Evolutionary conservation across 495 filamentous ascomycete genomes (phyloP).

Genomic region (Talaromyces liani): DNA sequence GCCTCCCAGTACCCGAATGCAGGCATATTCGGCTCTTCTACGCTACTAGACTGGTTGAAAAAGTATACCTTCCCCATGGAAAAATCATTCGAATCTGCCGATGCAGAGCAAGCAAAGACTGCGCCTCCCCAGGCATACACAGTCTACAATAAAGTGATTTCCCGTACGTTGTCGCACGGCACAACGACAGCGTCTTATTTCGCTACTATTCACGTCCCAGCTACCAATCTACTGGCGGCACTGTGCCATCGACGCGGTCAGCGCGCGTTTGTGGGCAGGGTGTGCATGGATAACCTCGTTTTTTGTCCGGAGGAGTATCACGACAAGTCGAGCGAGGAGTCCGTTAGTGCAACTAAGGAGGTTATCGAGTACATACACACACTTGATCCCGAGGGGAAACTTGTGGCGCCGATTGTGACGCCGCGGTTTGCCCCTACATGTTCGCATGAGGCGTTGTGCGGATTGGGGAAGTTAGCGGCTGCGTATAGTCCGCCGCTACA

Average conservation of each 20-base stretch:
- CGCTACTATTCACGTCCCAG: conserved; percentile 71
- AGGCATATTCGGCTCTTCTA: conserved; percentile 84
- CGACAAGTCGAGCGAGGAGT: conserved; percentile 52
- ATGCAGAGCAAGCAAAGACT: conserved; percentile 12
- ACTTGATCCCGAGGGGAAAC: conserved; percentile 53
- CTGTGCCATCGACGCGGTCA: conserved; percentile 72
- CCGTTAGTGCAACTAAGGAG: conserved; percentile 48
- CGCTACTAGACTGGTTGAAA: conserved; percentile 84
- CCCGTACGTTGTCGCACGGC: conserved; percentile 75
- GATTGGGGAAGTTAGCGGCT: conserved; percentile 56
- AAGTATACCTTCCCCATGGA: conserved; percentile 96
- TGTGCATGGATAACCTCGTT: conserved; percentile 73
- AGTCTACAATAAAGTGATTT: conserved; percentile 67
- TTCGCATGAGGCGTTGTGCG: conserved; percentile 45
- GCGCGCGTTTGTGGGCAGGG: conserved; percentile 81
- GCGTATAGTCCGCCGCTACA: conserved; percentile 49
- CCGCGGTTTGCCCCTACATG: conserved; percentile 86
- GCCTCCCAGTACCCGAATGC: conserved; percentile 89
- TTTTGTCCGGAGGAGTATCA: conserved; percentile 67
- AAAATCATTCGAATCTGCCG: conserved; percentile 46
- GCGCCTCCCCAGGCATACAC: conserved; percentile 39
- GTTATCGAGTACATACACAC: conserved; percentile 59
- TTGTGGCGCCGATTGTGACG: conserved; percentile 76
- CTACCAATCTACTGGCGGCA: conserved; percentile 82
- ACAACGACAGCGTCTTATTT: conserved; percentile 91